Percentiles rank a stretch among this genome's conserved stretches.
phyloP scores from a whole-genome alignment of 2,329 filamentous ascomycete genomes.

The Paecilomyces niveus region DNA sequence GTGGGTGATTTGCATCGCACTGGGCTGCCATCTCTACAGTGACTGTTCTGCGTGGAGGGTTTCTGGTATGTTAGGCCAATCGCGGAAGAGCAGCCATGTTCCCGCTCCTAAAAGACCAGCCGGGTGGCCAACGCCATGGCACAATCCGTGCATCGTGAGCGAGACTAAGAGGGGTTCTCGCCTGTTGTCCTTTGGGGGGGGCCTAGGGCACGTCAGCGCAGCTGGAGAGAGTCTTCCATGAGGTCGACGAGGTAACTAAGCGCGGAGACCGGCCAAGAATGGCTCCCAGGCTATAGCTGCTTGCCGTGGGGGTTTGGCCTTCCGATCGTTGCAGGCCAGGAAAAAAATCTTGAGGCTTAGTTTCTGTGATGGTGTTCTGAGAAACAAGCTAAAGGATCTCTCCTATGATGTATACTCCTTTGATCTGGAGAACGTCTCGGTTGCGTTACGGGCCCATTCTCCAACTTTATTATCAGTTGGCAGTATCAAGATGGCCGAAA shows the following conservation, averaged over 20 bases:
- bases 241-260: background rate
- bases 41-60: background rate
- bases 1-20: conserved; percentile 2
- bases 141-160: background rate
- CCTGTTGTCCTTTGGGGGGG: background rate
- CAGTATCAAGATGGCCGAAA: background rate
- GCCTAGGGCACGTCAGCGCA: background rate
- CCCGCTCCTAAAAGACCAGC: background rate
- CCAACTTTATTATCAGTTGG: background rate
- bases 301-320: background rate
- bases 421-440: background rate
- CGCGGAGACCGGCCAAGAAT: background rate
- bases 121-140: background rate
- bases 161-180: background rate
- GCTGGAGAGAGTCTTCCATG: background rate
- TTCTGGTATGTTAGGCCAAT: conserved; percentile 5
- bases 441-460: background rate
- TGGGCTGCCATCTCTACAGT: conserved; percentile 5
- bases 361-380: background rate
- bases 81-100: conserved; percentile 7
- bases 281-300: background rate
- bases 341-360: background rate
- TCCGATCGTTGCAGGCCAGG: background rate
- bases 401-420: background rate
- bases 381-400: background rate